A percentile compares a stretch with the other conserved stretches of the same genome.
Conservation (phyloP, 352 stramenopile genomes). For the Thalassiosira hispida region DNA sequence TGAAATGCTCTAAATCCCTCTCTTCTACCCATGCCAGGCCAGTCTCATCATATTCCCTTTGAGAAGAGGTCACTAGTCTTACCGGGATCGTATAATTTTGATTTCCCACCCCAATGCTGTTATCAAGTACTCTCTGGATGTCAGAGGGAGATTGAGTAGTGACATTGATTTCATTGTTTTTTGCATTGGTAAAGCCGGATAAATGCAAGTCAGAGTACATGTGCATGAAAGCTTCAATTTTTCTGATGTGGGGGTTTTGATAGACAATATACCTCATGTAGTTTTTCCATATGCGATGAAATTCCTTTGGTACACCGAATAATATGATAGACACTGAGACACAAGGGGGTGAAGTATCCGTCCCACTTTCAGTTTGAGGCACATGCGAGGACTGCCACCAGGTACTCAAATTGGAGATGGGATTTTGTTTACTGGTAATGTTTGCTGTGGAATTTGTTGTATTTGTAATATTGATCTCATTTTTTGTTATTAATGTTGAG, state of each 20-base stretch:
- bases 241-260: not conserved
- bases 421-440: no score
- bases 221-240: not conserved
- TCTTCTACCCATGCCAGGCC: not conserved
- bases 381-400: no score
- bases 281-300: not conserved
- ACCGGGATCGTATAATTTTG: no score
- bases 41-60: not conserved
- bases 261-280: not conserved
- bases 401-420: no score
- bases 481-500: no score
- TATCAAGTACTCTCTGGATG: not conserved
- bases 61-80: not conserved
- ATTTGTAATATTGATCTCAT: no score
- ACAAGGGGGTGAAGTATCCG: no score
- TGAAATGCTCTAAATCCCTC: not conserved
- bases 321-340: not conserved
- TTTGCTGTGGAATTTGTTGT: no score
- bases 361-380: no score
- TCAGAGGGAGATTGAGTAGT: not conserved
- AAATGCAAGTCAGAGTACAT: not conserved
- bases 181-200: not conserved
- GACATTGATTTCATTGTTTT: conserved; percentile 2
- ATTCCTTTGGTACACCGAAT: not conserved
- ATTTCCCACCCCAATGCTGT: not conserved